Evolutionary conservation across 2,329 filamentous ascomycete genomes (phyloP), one percentile per base, ranked within the genome.

Genomic region (Dryadomyces quercivorus): DNA sequence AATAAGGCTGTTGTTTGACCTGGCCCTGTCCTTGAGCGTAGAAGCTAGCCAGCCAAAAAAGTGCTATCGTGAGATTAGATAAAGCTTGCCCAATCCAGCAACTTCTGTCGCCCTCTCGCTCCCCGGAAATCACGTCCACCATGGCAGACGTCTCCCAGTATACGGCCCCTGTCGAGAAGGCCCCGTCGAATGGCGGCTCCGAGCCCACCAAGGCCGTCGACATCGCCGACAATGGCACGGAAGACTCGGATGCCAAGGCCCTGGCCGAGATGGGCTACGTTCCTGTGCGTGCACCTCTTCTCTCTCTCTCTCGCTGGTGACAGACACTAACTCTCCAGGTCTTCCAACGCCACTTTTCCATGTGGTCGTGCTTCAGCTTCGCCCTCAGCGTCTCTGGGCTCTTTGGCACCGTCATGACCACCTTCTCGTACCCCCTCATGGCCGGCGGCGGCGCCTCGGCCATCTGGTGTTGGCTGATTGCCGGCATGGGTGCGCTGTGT

Each of bases 381-480:
- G 78, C 78, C 51, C 74, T 81, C 61, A 75, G 71, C 60, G 77
- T 81, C 60, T 74, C 70, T 50, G 77, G 77, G 46, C 69, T 80
- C 20, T 80, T 78, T 61, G 71, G 76, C 31, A 79, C 76, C 9
- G 72, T 77, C 56, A 73, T 75, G 60, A 79, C 77, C 3, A 81
- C 78, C 36, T 77, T 78, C 61, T 69, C 68, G 13, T 78, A 75
- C 60, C 76, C 77, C 1, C 68, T 81, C 26, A 65, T 67, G 46
- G 76, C 76, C 15, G 76, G 76, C 57, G 78, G 78, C 51, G 69
- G 74, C 40, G 72, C 76, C 22, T 71, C 76, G 7, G 75, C 71
- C 8, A 71, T 81, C 5, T 81, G 78, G 77, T 79, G 73, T 63
- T 81, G 78, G 78, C 62, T 78, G 50, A 77, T 80, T 56, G 75